phyloP scores from a whole-genome alignment of 306 rosid species.

The Inga laurina region DNA sequence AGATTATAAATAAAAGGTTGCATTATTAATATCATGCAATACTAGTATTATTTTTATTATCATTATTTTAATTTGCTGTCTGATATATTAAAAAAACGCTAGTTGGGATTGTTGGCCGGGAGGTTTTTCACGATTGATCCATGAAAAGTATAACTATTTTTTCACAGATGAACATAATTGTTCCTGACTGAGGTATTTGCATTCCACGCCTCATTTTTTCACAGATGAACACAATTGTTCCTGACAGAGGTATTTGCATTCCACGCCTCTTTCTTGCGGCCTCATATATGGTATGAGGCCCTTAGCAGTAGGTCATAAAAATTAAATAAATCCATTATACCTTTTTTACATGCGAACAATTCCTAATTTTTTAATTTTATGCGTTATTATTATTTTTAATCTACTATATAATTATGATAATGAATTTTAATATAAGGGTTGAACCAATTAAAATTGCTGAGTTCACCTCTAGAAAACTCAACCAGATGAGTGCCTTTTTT shows the following conservation, averaged over 20 bases:
- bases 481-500: not conserved
- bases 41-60: not conserved
- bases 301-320: not conserved
- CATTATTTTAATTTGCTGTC: not conserved
- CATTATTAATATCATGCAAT: not conserved
- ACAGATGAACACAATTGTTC: not conserved
- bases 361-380: not conserved
- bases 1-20: not conserved
- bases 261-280: slow-evolving; percentile 3
- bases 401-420: not conserved
- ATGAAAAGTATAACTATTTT: not conserved
- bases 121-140: not conserved
- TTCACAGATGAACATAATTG: not conserved
- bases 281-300: not conserved
- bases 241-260: not conserved
- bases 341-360: not conserved
- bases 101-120: not conserved
- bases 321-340: not conserved
- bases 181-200: not conserved
- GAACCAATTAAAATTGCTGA: not conserved
- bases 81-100: not conserved
- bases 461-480: not conserved
- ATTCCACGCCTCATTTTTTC: not conserved
- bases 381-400: not conserved
- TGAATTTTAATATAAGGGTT: not conserved